Conservation (phyloP, 495 filamentous ascomycete genomes). For the Neurospora discreta region DNA sequence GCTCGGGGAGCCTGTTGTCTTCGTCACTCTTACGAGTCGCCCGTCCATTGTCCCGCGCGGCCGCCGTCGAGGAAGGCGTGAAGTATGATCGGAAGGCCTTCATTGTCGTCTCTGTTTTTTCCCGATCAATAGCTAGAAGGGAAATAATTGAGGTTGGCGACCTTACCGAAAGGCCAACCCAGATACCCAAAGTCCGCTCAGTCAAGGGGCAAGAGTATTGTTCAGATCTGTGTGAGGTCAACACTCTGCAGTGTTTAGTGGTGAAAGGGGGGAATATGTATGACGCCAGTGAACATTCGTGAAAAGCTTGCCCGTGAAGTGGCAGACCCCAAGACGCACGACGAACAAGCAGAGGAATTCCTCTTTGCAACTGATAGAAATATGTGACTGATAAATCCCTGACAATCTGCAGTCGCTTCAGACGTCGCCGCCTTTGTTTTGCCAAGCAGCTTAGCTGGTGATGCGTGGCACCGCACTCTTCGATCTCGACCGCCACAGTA, state of each 20-base stretch:
- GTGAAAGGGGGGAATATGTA: not conserved
- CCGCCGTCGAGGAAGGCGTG: constrained; percentile 4
- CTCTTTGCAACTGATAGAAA: not conserved
- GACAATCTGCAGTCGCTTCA: not conserved
- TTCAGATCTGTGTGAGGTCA: not conserved
- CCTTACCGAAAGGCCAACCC: not conserved
- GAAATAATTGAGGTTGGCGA: not conserved
- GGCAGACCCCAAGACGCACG: not conserved
- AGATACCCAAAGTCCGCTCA: not conserved
- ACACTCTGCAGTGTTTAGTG: not conserved
- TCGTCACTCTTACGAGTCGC: not conserved
- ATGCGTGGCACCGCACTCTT: not conserved
- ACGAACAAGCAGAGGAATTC: not conserved
- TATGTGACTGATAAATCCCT: not conserved
- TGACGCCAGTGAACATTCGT: not conserved
- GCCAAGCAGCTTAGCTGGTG: not conserved
- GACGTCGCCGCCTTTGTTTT: not conserved
- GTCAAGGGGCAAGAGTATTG: not conserved
- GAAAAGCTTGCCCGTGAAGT: not conserved
- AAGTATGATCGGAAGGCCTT: constrained; percentile 18
- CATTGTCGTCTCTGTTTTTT: constrained; percentile 6
- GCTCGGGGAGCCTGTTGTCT: not conserved
- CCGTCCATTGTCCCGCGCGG: not conserved
- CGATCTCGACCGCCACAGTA: not conserved
- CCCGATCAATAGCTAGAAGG: not conserved